Evolutionary conservation across 169 alveolate genomes (phyloP), one percentile per base, ranked within the genome.

Genomic region (Perkinsus marinus): DNA sequence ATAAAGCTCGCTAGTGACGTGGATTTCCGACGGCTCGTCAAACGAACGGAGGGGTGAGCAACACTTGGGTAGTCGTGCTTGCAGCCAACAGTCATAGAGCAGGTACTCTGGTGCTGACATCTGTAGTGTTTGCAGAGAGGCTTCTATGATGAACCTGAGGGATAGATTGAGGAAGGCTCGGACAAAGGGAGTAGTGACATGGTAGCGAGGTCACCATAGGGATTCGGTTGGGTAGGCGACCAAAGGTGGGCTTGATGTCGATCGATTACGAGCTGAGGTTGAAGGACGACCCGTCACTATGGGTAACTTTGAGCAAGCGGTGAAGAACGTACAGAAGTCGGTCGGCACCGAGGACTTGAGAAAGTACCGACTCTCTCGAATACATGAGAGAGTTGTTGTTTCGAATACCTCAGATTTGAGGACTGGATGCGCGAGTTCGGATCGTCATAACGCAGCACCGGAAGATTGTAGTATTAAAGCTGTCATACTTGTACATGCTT

Each of bases 71-170:
- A 13, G 79, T 57, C 22, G 46, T 10, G 7, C 79, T 26, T 57
- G 0, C 79, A 57, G 79, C 37, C 0, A 26, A 7, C 22, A 30
- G 36, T 2, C 22, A 2, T 57, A 0, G 79, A 7, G 3, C 22
- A 57, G 79, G 3, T 97, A 95, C 93, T 94, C 96, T 22, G 98
- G 98, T 3, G 98, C 98, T 22, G 98, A 97, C 94, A 96, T 97
- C 43, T 94, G 97, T 26, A 95, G 93, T 90, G 97, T 96, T 19
- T 96, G 98, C 68, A 95, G 98, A 93, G 98, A 97, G 89, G 98
- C 98, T 68, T 96, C 98, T 30, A 94, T 97, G 95, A 94, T 95
- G 95, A 98, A 97, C 34, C 94, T 97, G 96, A 95, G 97, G 93
- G 93, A 95, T 68, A 94, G 93, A 90, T 91, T 96, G 41, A 93